Conservation (phyloP, 352 stramenopile species). For the Phytophthora boehmeriae region DNA sequence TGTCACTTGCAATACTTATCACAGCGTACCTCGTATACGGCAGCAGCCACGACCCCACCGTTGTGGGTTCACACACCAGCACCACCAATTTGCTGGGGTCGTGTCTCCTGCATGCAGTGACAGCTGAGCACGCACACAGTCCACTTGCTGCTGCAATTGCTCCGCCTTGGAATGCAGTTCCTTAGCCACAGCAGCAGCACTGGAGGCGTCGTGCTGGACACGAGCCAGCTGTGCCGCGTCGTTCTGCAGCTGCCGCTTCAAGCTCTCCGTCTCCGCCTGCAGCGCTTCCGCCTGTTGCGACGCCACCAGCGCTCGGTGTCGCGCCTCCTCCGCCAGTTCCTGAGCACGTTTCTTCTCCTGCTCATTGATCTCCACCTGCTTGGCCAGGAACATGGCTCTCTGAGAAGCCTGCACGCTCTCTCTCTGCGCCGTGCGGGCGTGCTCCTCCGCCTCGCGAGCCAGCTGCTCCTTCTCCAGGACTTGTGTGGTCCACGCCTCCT, state of each 20-base stretch:
- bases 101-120: slow-evolving; percentile 75
- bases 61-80: slow-evolving; percentile 80
- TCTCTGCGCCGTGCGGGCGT: slow-evolving; percentile 72
- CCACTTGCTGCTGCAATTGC: slow-evolving; percentile 75
- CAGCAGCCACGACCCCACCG: slow-evolving; percentile 81
- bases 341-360: slow-evolving; percentile 79
- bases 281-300: slow-evolving; percentile 75
- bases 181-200: slow-evolving; percentile 62
- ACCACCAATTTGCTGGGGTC: slow-evolving; percentile 84
- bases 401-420: slow-evolving; percentile 77
- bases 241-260: slow-evolving; percentile 76
- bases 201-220: slow-evolving; percentile 75
- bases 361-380: slow-evolving; percentile 86
- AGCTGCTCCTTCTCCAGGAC: slow-evolving; percentile 78
- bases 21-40: slow-evolving; percentile 87
- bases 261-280: slow-evolving; percentile 72
- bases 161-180: slow-evolving; percentile 77
- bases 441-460: slow-evolving; percentile 70
- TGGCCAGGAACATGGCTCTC: slow-evolving; percentile 64
- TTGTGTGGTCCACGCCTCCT: slow-evolving; percentile 60
- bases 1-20: slow-evolving; percentile 77
- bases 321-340: slow-evolving; percentile 69
- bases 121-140: slow-evolving; percentile 75
- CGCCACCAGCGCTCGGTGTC: slow-evolving; percentile 57
- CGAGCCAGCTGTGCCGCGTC: slow-evolving; percentile 74